These are phyloP conservation scores for Copromyces sp. DNA, from an alignment of 495 filamentous ascomycete species.

Conservation along the genomic window DNA sequence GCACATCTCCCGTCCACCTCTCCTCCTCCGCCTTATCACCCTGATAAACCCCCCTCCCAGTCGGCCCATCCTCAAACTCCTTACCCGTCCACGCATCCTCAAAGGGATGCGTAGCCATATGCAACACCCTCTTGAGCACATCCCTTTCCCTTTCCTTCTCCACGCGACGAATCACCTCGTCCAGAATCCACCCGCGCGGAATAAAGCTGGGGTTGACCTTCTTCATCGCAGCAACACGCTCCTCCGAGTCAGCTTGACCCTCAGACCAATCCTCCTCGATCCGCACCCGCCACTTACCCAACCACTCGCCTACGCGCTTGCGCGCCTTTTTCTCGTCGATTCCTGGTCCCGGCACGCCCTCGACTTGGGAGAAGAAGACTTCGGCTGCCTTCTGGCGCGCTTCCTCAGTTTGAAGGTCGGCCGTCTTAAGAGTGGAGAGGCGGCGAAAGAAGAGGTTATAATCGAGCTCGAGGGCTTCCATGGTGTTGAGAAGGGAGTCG, in stretches of 20 bases:
- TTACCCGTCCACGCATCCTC: slow-evolving; percentile 60
- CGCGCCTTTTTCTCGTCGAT: slow-evolving; percentile 52
- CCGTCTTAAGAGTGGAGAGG: slow-evolving; percentile 48
- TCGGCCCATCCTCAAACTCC: slow-evolving; percentile 17
- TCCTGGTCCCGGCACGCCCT: slow-evolving; percentile 45
- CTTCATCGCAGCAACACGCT: slow-evolving; percentile 65
- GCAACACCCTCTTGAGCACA: slow-evolving; percentile 63
- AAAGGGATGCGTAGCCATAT: slow-evolving; percentile 73
- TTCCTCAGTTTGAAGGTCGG: slow-evolving; percentile 50
- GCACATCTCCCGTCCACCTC: slow-evolving; percentile 83
- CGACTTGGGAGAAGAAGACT: slow-evolving; percentile 57
- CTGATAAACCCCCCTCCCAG: slow-evolving; percentile 16
- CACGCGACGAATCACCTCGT: slow-evolving; percentile 81
- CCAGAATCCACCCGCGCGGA: slow-evolving; percentile 81
- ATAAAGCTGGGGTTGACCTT: slow-evolving; percentile 84
- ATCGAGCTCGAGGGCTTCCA: slow-evolving; percentile 73
- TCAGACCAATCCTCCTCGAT: slow-evolving; percentile 62
- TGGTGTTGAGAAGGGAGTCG: slow-evolving; percentile 67
- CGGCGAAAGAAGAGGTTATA: slow-evolving; percentile 88
- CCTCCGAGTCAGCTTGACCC: slow-evolving; percentile 37
- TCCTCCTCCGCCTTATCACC: slow-evolving; percentile 62
- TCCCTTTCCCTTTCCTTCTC: slow-evolving; percentile 76
- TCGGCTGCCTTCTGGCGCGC: slow-evolving; percentile 46
- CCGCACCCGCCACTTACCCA: slow-evolving; percentile 58
- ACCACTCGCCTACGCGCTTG: slow-evolving; percentile 60